Conservation (phyloP, 306 rosid genomes). For the Vicia faba region DNA sequence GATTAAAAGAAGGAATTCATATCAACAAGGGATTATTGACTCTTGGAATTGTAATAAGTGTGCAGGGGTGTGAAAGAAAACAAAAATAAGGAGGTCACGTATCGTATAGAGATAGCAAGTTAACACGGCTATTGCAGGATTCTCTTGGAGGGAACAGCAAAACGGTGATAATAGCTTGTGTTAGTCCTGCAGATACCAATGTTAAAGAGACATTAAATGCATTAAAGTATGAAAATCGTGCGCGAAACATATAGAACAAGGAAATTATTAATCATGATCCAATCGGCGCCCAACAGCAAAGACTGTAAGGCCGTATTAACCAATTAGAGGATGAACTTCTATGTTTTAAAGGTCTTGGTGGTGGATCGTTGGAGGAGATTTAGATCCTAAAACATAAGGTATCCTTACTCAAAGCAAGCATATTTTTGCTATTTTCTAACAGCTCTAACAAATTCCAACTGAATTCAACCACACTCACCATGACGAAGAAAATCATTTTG, state of each 20-base stretch:
- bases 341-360: constrained; percentile 70
- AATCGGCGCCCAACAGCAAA: constrained; percentile 72
- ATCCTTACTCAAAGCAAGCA: constrained; percentile 89
- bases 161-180: constrained; percentile 99
- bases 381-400: constrained; percentile 94
- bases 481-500: too few species aligned
- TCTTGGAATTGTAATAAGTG: constrained; percentile 95
- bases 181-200: constrained; percentile 98
- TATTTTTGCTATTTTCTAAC: too few species aligned
- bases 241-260: constrained; percentile 95
- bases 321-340: constrained; percentile 87
- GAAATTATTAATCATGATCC: constrained; percentile 95
- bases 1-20: constrained; percentile 95
- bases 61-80: constrained; percentile 92
- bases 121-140: constrained; percentile 93
- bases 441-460: too few species aligned
- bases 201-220: constrained; percentile 94
- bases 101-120: constrained; percentile 96
- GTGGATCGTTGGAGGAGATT: constrained; percentile 79
- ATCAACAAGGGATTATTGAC: constrained; percentile 92
- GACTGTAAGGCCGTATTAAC: constrained; percentile 85
- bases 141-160: constrained; percentile 98
- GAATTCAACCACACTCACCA: too few species aligned
- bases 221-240: constrained; percentile 98
- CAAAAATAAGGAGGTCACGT: constrained; percentile 95